Evolutionary conservation across 2,329 filamentous ascomycete genomes (phyloP).

Genomic region (Talaromyces sp.): DNA sequence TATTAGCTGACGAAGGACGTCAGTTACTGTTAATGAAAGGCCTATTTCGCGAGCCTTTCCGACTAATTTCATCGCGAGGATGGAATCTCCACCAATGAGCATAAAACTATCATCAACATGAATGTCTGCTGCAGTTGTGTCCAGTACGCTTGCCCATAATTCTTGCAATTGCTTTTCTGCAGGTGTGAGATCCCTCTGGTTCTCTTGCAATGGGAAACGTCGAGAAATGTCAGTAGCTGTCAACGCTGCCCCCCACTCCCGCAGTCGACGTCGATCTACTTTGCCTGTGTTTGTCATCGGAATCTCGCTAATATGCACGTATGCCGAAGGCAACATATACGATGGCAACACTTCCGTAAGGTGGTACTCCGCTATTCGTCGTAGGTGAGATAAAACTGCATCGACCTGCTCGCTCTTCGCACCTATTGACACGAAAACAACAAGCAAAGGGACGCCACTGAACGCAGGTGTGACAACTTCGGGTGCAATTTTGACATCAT

Average conservation of each 20-base stretch:
- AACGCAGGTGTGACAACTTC: background rate
- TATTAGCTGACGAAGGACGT: slow-evolving; percentile 2
- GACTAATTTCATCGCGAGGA: slow-evolving; percentile 17
- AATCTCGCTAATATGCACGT: slow-evolving; percentile 8
- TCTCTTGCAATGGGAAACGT: background rate
- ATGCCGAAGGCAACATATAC: slow-evolving; percentile 10
- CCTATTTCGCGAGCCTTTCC: slow-evolving; percentile 1
- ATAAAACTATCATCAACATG: slow-evolving; percentile 23
- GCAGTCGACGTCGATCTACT: background rate
- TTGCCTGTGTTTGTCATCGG: slow-evolving; percentile 6
- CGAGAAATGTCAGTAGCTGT: background rate
- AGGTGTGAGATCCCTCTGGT: background rate
- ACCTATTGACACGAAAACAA: background rate
- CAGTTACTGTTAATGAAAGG: slow-evolving; percentile 1
- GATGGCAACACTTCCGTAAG: slow-evolving; percentile 2
- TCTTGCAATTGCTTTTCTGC: slow-evolving; percentile 11
- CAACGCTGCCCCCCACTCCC: background rate
- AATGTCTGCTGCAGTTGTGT: slow-evolving; percentile 14
- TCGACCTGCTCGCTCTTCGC: background rate
- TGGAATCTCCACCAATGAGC: slow-evolving; percentile 20
- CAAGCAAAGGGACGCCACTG: background rate
- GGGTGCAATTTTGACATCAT: background rate
- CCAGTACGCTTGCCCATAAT: slow-evolving; percentile 18
- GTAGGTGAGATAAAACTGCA: background rate
- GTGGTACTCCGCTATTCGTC: background rate